A percentile compares a stretch with the other conserved stretches of the same genome.
Conservation (phyloP, 371 early-diverging fungal species). For the Paraphysoderma sedebokerense region DNA sequence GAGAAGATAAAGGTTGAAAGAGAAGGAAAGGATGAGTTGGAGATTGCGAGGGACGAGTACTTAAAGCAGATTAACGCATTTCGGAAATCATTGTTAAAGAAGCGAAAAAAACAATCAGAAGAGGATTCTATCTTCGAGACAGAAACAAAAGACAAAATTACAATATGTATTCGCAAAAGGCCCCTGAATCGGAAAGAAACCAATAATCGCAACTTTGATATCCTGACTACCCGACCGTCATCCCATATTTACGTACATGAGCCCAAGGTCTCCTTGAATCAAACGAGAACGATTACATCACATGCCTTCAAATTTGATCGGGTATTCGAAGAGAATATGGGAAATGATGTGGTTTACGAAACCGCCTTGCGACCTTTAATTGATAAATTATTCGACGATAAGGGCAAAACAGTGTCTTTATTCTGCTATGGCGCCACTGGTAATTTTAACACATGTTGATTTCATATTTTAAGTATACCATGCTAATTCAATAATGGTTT, state of each 20-base stretch:
- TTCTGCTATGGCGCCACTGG: slow-evolving; percentile 35
- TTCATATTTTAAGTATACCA: neutral
- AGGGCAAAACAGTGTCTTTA: slow-evolving; percentile 21
- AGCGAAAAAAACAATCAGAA: neutral
- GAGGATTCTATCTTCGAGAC: neutral
- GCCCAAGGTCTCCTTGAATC: slow-evolving; percentile 18
- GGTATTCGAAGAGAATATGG: slow-evolving; percentile 18
- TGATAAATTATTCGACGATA: slow-evolving; percentile 18
- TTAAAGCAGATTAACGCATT: neutral
- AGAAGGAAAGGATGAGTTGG: neutral
- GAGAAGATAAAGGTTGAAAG: neutral
- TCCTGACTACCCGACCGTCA: slow-evolving; percentile 6
- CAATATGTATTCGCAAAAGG: slow-evolving; percentile 9
- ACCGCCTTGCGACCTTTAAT: slow-evolving; percentile 19
- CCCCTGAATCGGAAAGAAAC: slow-evolving; percentile 5
- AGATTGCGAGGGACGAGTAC: slow-evolving; percentile 1
- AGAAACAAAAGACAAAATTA: slow-evolving; percentile 2
- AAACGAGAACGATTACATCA: slow-evolving; percentile 18
- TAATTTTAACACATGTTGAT: neutral
- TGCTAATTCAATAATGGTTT: neutral
- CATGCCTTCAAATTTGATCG: slow-evolving; percentile 28
- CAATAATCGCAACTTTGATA: slow-evolving; percentile 5
- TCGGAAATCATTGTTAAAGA: neutral
- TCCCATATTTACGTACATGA: slow-evolving; percentile 6
- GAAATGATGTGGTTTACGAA: slow-evolving; percentile 23